Conservation (phyloP, 139 green algal genomes). For the Monoraphidium neglectum region DNA sequence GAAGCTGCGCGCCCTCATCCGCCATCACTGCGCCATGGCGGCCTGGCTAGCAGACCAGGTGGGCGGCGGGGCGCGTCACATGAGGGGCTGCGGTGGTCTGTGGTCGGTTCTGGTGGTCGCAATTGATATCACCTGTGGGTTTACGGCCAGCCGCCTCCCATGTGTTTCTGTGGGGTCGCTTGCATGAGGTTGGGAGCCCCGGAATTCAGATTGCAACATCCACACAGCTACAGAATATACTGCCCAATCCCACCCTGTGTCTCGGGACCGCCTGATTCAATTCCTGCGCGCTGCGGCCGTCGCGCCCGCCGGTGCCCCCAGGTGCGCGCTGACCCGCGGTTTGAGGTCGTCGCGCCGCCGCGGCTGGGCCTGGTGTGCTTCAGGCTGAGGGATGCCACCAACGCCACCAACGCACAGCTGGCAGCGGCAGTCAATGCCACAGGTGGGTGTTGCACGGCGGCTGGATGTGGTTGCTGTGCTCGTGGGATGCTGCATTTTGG, state of each 20-base stretch:
- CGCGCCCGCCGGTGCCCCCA: not conserved
- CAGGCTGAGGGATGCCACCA: slow-evolving; percentile 19
- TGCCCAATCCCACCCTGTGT: too few species aligned
- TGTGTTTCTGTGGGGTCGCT: too few species aligned
- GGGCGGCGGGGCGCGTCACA: slow-evolving; percentile 21
- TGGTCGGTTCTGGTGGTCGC: not conserved
- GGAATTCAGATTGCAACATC: too few species aligned
- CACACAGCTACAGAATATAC: too few species aligned
- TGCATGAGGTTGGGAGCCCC: too few species aligned
- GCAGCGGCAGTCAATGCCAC: slow-evolving; percentile 62
- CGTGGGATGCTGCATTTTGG: not conserved
- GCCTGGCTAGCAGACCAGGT: slow-evolving; percentile 48
- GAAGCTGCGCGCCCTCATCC: slow-evolving; percentile 61
- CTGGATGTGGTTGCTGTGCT: not conserved
- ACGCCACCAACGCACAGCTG: slow-evolving; percentile 43
- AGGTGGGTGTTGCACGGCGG: slow-evolving; percentile 9
- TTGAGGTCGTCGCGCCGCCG: slow-evolving; percentile 58
- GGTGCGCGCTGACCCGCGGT: slow-evolving; percentile 40
- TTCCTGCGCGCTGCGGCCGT: not conserved
- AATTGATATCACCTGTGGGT: not conserved
- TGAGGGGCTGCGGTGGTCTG: not conserved
- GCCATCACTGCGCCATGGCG: slow-evolving; percentile 67
- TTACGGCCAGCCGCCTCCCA: too few species aligned
- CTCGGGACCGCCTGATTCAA: too few species aligned
- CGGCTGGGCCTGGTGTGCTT: slow-evolving; percentile 77